A percentile compares a stretch with the other conserved stretches of the same genome.
Conservation (phyloP, 345 rosid species). For the Firmiana major region DNA sequence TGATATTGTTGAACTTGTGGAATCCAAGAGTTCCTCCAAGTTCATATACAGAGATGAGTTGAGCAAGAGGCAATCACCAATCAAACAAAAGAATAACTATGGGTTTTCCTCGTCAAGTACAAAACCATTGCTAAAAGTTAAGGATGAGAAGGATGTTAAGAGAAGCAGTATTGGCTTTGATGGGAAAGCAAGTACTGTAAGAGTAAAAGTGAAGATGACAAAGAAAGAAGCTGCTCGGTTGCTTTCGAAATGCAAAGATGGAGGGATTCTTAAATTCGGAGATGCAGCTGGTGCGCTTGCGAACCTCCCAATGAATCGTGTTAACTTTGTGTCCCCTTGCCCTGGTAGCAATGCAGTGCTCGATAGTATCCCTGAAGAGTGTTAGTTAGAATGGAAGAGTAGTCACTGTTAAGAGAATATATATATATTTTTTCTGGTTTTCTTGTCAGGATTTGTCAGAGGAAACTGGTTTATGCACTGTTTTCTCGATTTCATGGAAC, state of each 20-base stretch:
- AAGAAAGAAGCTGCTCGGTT: conserved; percentile 48
- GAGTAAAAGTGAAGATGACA: conserved; percentile 69
- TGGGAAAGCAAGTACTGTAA: neutral
- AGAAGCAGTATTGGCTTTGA: conserved; percentile 7
- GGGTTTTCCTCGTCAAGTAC: neutral
- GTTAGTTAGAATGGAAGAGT: neutral
- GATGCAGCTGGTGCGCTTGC: conserved; percentile 47
- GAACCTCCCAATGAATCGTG: conserved; percentile 40
- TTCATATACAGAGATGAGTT: conserved; percentile 31
- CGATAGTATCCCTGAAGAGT: conserved; percentile 32
- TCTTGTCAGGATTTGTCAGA: neutral
- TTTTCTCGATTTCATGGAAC: neutral
- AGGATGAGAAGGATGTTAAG: conserved; percentile 4
- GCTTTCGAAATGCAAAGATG: conserved; percentile 45
- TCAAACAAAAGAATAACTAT: conserved; percentile 16
- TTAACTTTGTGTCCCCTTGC: conserved; percentile 20
- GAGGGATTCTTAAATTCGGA: conserved; percentile 44
- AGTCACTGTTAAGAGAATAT: neutral
- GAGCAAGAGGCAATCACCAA: conserved; percentile 17
- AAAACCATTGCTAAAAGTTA: neutral
- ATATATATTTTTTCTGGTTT: neutral
- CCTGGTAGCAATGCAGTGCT: conserved; percentile 7
- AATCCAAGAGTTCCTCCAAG: conserved; percentile 10
- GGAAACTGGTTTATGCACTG: neutral
- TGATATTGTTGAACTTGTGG: neutral